These are phyloP conservation scores for Candida coquimbonensis DNA, from an alignment of 805 yeast species.

Conservation along the genomic window DNA sequence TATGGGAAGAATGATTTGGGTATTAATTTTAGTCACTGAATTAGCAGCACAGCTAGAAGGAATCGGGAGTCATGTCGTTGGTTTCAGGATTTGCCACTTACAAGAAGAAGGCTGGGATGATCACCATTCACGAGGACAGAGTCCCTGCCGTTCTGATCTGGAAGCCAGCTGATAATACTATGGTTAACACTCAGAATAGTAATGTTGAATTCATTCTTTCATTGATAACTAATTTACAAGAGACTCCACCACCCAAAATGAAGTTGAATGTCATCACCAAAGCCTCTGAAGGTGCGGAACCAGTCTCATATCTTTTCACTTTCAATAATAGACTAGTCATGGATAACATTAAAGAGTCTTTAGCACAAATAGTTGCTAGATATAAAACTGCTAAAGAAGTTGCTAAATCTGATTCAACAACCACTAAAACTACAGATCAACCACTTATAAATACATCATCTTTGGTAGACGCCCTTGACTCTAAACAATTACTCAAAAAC, in stretches of 20 bases:
- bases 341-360: slow-evolving; percentile 61
- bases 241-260: slow-evolving; percentile 64
- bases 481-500: slow-evolving; percentile 57
- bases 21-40: too few relatives aligned
- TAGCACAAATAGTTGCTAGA: slow-evolving; percentile 64
- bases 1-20: not conserved
- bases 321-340: slow-evolving; percentile 69
- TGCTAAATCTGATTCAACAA: slow-evolving; percentile 14
- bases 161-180: slow-evolving; percentile 48
- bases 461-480: slow-evolving; percentile 43
- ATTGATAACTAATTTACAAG: slow-evolving; percentile 48
- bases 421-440: slow-evolving; percentile 15
- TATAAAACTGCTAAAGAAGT: slow-evolving; percentile 34
- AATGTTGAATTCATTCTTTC: slow-evolving; percentile 34
- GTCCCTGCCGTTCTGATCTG: slow-evolving; percentile 50
- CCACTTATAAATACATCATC: slow-evolving; percentile 31
- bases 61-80: slow-evolving; percentile 23
- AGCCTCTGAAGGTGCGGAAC: slow-evolving; percentile 27
- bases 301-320: slow-evolving; percentile 37
- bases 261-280: slow-evolving; percentile 50
- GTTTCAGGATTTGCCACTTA: slow-evolving; percentile 47
- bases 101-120: slow-evolving; percentile 49
- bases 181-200: slow-evolving; percentile 6
- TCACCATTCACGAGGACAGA: slow-evolving; percentile 48
- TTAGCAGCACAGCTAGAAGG: too few relatives aligned